These are phyloP conservation scores for Aspergillus incahuasiensis DNA, from an alignment of 495 filamentous ascomycete genomes.

Conservation along the genomic window DNA sequence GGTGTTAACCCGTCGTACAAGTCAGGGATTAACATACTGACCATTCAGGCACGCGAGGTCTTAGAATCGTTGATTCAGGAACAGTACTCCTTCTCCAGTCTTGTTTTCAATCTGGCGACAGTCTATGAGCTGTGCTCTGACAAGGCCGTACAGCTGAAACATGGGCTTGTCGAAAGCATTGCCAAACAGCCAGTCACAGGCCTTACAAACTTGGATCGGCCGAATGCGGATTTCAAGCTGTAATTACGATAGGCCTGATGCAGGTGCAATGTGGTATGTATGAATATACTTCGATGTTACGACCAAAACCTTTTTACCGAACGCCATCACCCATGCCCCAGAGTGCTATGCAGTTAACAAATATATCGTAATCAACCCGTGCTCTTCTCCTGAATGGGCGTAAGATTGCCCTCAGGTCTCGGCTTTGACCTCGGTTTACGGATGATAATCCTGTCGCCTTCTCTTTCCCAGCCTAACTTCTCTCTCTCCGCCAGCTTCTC, in stretches of 20 bases:
- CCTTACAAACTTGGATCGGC: conserved; percentile 62
- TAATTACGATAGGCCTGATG: conserved; percentile 27
- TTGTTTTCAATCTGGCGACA: conserved; percentile 86
- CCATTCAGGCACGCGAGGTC: conserved; percentile 49
- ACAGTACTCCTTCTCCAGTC: conserved; percentile 61
- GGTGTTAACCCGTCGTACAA: conserved; percentile 5
- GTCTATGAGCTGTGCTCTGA: conserved; percentile 92
- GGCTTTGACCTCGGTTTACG: conserved; percentile 49
- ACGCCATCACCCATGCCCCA: conserved; percentile 14
- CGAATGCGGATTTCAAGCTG: conserved; percentile 73
- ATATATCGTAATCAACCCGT: conserved; percentile 6
- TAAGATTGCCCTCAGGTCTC: conserved; percentile 21
- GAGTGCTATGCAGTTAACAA: conserved; percentile 12
- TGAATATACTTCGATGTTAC: conserved; percentile 11
- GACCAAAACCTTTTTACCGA: conserved; percentile 2
- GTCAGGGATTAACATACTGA: background rate
- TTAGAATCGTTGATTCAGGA: conserved; percentile 60
- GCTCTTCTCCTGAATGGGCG: conserved; percentile 20
- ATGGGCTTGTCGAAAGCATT: conserved; percentile 62
- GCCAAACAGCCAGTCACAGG: conserved; percentile 45
- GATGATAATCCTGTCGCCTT: conserved; percentile 65
- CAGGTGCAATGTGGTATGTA: background rate
- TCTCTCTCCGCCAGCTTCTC: conserved; percentile 56
- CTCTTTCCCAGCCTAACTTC: conserved; percentile 76
- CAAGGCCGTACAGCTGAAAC: conserved; percentile 61